phyloP scores from a whole-genome alignment of 306 rosid genomes.

The Adenanthera pavonina region DNA sequence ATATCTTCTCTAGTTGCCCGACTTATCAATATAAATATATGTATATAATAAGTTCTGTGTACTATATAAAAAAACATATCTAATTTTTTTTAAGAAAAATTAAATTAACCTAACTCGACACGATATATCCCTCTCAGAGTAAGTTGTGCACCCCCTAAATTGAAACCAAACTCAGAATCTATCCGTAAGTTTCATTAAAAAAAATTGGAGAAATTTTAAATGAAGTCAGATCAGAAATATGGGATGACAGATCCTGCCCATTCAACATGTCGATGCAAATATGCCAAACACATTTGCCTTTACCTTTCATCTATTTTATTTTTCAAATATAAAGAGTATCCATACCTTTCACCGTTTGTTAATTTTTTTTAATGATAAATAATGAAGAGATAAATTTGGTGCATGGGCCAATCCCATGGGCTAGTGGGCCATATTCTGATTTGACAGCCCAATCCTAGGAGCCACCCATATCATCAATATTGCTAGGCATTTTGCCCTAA shows the following conservation, averaged over 20 bases:
- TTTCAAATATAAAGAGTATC: no score
- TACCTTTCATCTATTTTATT: no score
- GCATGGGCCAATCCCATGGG: constrained; percentile 34
- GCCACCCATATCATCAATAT: constrained; percentile 38
- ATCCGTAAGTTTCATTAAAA: constrained; percentile 43
- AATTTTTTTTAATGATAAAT: neutral
- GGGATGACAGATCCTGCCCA: constrained; percentile 46
- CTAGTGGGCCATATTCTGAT: constrained; percentile 43
- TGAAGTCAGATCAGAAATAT: constrained; percentile 46
- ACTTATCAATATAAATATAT: no score
- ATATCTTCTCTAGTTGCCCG: no score
- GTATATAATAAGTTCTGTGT: no score
- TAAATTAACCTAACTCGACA: no score
- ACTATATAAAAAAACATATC: no score
- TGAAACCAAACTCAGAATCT: constrained; percentile 30
- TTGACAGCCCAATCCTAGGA: constrained; percentile 51
- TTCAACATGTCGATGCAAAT: constrained; percentile 30
- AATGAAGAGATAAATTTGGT: constrained; percentile 33
- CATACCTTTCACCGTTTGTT: constrained; percentile 17
- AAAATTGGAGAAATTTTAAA: constrained; percentile 44
- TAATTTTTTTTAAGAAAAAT: no score
- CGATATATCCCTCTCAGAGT: no score
- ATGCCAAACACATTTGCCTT: neutral
- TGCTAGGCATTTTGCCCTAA: constrained; percentile 42
- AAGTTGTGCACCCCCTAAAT: neutral